Evolutionary conservation across 129 eudicot species (phyloP), one percentile per base, ranked within the genome.

Genomic region (Deinandra increscens): DNA sequence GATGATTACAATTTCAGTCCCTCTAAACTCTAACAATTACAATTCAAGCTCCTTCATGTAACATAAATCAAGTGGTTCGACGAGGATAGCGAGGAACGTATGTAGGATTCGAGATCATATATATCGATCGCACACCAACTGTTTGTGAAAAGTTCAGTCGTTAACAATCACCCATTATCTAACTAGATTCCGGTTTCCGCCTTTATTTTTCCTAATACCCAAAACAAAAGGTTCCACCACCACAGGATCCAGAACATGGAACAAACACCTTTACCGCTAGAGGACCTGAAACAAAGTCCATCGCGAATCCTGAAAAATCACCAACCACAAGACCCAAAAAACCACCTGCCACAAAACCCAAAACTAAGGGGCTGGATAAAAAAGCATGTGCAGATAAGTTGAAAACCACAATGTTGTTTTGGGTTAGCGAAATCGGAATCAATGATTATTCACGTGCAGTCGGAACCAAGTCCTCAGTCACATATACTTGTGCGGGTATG

Each of bases 371-470:
- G 42, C 29, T 73, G 56, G 76, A 69, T 46, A 31, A 43, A 14
- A 78, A 26, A 7, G 67, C 56, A 9, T 73, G 85, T 7, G 6
- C 48, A 20, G 67, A 67, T 6, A 69, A 80, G n/a, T 10, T 84
- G 15, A 66, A 54, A 36, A 78, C 79, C 5, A 60, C 80, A 0
- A n/a, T n/a, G n/a, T 75, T 86, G 17, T 86, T 86, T 58, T 83
- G 92, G 88, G 71, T 81, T 1, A 88, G 88, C 39, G 82, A 80
- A 31, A 56, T 86, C 9, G 86, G 92, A 50, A 51, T 83, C 69
- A 78, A 51, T 23, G 88, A 86, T 64, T 86, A 75, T 67, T 44
- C 83, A 11, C 74, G 84, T 13, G 66, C 80, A 15, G 59, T 69
- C 0, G 81, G 81, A 39, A 64, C 84, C 20, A 51, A 77, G 66